Conservation (phyloP, 73 alveolate species). For the Tetrahymena borealis region DNA sequence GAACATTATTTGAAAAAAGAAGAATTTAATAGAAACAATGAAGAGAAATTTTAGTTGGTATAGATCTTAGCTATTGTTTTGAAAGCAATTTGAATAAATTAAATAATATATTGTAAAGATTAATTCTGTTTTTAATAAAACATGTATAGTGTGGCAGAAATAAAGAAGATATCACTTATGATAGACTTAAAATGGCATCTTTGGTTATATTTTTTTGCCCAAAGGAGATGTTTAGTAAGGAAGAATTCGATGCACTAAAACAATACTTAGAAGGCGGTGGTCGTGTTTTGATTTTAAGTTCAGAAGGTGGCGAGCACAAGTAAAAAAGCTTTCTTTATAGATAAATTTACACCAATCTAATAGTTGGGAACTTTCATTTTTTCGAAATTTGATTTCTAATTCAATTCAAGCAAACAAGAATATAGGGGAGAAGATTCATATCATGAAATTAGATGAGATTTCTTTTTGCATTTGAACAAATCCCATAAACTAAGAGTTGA, state of each 20-base stretch:
- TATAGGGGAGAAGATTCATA: too few relatives aligned
- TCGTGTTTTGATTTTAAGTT: slow-evolving; percentile 66
- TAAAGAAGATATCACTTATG: slow-evolving; percentile 34
- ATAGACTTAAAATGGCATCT: slow-evolving; percentile 53
- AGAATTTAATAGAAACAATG: not conserved
- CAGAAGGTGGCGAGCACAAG: slow-evolving; percentile 95
- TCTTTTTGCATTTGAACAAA: too few relatives aligned
- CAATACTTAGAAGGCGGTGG: slow-evolving; percentile 90
- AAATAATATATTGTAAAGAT: too few relatives aligned
- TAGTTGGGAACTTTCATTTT: too few relatives aligned
- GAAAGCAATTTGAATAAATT: too few relatives aligned
- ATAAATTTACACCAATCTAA: too few relatives aligned
- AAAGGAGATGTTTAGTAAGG: slow-evolving; percentile 53
- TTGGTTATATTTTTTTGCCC: slow-evolving; percentile 64
- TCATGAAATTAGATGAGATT: too few relatives aligned
- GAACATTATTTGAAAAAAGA: not conserved
- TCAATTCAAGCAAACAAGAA: too few relatives aligned
- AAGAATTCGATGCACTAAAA: slow-evolving; percentile 83
- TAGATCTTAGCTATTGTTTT: too few relatives aligned
- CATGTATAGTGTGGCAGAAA: slow-evolving; percentile 25
- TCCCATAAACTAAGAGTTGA: too few relatives aligned
- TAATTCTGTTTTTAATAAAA: not conserved
- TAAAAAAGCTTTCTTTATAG: too few relatives aligned
- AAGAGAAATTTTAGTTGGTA: not conserved
- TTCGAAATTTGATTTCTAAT: too few relatives aligned